Percentiles rank a stretch among this genome's conserved stretches.
These are phyloP conservation scores for Malus hybrid DNA, from an alignment of 331 rosid species.

Conservation along the genomic window DNA sequence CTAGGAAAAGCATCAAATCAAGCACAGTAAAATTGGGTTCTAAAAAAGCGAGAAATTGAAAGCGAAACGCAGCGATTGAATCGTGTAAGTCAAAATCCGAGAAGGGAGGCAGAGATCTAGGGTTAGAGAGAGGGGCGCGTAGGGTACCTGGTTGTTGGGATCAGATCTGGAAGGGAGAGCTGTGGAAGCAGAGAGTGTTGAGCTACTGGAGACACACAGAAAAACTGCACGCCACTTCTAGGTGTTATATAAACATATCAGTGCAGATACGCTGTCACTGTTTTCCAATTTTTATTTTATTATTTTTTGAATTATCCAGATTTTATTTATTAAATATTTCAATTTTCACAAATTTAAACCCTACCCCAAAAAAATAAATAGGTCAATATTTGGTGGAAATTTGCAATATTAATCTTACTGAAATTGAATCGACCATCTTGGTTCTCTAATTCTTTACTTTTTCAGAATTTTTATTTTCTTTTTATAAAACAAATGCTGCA, in stretches of 20 bases:
- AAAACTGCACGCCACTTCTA: neutral
- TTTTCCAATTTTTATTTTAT: no score
- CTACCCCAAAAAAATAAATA: no score
- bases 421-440: neutral
- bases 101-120: slow-evolving; percentile 8
- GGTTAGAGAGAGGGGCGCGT: neutral
- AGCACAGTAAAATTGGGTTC: neutral
- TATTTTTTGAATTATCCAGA: no score
- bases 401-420: neutral
- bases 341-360: no score
- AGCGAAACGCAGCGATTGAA: neutral
- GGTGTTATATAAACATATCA: neutral
- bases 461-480: neutral
- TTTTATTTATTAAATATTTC: no score
- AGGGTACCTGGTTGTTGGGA: slow-evolving; percentile 25
- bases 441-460: neutral
- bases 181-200: neutral
- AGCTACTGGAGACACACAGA: neutral
- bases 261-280: no score
- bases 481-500: neutral
- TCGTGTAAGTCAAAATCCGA: neutral
- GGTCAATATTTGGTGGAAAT: neutral
- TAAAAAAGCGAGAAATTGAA: neutral
- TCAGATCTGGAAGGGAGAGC: slow-evolving; percentile 21
- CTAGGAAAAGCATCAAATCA: neutral